A percentile compares a stretch with the other conserved stretches of the same genome.
Conservation (phyloP, 805 yeast species). For the Candida glaebosa region DNA sequence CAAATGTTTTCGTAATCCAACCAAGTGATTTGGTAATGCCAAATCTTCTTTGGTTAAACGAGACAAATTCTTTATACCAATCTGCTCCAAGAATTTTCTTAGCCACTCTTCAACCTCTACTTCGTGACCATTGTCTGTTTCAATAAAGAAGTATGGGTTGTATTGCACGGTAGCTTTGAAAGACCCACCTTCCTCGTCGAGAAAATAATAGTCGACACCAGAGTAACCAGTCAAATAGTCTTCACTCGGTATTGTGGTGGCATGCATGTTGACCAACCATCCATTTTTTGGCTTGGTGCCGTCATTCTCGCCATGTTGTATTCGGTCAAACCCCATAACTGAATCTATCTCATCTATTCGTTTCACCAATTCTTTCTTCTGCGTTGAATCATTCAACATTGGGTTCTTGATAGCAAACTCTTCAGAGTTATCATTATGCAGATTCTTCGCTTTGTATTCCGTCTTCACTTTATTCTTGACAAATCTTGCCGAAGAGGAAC, state of each 20-base stretch:
- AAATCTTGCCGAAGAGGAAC: constrained; percentile 51
- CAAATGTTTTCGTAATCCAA: constrained; percentile 66
- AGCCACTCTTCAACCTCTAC: constrained; percentile 84
- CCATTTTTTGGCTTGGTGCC: constrained; percentile 57
- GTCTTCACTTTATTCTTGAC: constrained; percentile 39
- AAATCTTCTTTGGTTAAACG: constrained; percentile 75
- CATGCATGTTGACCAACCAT: constrained; percentile 94
- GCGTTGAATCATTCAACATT: constrained; percentile 34
- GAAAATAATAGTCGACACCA: constrained; percentile 90
- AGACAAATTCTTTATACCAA: constrained; percentile 50
- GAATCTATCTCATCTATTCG: constrained; percentile 69
- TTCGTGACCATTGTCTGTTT: constrained; percentile 58
- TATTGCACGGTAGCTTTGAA: constrained; percentile 81
- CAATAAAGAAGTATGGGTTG: constrained; percentile 83
- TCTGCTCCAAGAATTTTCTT: constrained; percentile 61
- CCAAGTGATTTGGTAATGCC: constrained; percentile 76
- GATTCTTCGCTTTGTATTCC: constrained; percentile 16
- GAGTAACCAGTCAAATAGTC: constrained; percentile 65
- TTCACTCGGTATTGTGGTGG: constrained; percentile 64
- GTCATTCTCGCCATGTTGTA: constrained; percentile 62
- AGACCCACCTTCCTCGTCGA: constrained; percentile 95
- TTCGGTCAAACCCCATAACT: constrained; percentile 84
- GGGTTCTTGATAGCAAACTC: constrained; percentile 27
- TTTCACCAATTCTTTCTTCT: constrained; percentile 51
- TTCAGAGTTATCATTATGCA: constrained; percentile 7